Percentiles rank a stretch among this genome's conserved stretches.
Evolutionary conservation across 768 basidiomycete species (phyloP).

Genomic region (Leccinellum rugosiceps): DNA sequence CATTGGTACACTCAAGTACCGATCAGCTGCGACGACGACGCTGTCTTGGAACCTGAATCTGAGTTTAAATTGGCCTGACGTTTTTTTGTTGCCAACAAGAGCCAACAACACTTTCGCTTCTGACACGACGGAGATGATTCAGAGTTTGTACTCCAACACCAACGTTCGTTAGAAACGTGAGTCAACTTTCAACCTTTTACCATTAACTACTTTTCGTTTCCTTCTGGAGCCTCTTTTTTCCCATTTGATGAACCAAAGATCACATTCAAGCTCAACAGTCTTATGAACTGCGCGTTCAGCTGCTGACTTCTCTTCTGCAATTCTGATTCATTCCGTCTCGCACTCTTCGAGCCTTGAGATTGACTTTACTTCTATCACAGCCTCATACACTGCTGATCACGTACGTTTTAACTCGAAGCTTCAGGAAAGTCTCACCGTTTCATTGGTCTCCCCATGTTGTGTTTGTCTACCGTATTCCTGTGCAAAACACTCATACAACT

Average conservation of each 20-base stretch:
- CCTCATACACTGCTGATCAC: background rate
- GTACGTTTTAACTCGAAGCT: background rate
- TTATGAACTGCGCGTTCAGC: constrained; percentile 37
- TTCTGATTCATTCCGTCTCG: constrained; percentile 32
- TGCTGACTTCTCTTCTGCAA: constrained; percentile 45
- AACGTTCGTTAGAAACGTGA: background rate
- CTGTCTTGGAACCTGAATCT: background rate
- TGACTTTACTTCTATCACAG: background rate
- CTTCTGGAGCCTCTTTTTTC: background rate
- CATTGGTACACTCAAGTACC: no score
- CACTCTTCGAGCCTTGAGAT: background rate
- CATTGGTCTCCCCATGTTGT: background rate
- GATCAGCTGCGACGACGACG: no score
- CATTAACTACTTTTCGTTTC: background rate
- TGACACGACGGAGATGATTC: background rate
- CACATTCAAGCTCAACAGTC: constrained; percentile 52
- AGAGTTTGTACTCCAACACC: background rate
- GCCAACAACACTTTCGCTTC: background rate
- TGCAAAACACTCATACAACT: background rate
- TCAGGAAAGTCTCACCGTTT: background rate
- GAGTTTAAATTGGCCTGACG: background rate
- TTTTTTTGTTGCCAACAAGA: background rate
- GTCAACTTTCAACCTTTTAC: background rate
- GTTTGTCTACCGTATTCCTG: constrained; percentile 5
- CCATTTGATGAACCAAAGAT: constrained; percentile 36